Conservation (phyloP, 2,329 filamentous ascomycete genomes). For the Leptodontidium sp. region DNA sequence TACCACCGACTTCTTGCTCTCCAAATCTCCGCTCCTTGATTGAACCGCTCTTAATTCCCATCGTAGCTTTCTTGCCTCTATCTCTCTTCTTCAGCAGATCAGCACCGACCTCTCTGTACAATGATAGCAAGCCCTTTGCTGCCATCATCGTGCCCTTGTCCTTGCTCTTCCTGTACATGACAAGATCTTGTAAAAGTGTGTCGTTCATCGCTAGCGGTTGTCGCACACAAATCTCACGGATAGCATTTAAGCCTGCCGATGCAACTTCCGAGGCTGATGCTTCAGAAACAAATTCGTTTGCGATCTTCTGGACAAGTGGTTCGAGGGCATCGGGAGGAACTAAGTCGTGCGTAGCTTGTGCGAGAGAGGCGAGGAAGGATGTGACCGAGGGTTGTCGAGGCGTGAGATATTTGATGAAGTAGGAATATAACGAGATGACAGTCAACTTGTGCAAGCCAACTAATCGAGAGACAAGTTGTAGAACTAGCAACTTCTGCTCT, state of each 20-base stretch:
- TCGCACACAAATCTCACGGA: conserved; percentile 90
- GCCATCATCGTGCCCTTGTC: conserved; percentile 99
- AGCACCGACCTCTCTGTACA: conserved; percentile 91
- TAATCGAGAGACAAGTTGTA: conserved; percentile 89
- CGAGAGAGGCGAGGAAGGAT: conserved; percentile 89
- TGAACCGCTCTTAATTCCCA: conserved; percentile 80
- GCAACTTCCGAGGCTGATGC: conserved; percentile 90
- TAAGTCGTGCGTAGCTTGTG: conserved; percentile 88
- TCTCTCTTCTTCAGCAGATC: conserved; percentile 90
- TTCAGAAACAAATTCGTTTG: conserved; percentile 98
- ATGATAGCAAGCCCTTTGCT: conserved; percentile 85
- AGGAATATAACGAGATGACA: conserved; percentile 90
- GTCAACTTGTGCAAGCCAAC: conserved; percentile 94
- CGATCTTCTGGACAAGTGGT: conserved; percentile 91
- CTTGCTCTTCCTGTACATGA: conserved; percentile 96
- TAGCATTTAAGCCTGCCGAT: conserved; percentile 90
- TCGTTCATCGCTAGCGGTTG: conserved; percentile 98
- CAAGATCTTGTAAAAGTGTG: conserved; percentile 92
- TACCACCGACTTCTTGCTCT: conserved; percentile 79
- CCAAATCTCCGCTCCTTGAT: conserved; percentile 82
- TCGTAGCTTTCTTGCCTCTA: conserved; percentile 88
- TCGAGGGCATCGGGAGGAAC: conserved; percentile 94
- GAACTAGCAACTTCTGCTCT: conserved; percentile 87
- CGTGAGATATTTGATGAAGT: conserved; percentile 92
- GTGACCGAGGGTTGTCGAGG: conserved; percentile 90